phyloP scores from a whole-genome alignment of 164 flowering plant genomes.

The Cinnamomum micranthum region DNA sequence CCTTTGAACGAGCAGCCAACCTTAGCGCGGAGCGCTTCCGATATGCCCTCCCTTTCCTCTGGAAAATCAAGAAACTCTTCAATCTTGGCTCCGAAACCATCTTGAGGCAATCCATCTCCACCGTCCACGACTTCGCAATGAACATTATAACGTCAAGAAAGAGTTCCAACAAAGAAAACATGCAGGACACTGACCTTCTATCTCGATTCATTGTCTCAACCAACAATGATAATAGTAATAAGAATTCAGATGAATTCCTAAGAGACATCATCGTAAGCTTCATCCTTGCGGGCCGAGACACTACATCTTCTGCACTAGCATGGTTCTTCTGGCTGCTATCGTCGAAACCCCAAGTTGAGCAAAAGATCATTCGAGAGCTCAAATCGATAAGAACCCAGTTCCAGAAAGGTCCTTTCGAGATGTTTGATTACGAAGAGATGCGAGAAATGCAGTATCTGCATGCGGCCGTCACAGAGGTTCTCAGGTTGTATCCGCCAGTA shows the following conservation, averaged over 20 bases:
- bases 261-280: slow-evolving; percentile 46
- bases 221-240: background rate
- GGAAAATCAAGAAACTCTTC: slow-evolving; percentile 34
- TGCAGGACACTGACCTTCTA: slow-evolving; percentile 23
- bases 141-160: slow-evolving; percentile 38
- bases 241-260: slow-evolving; percentile 31
- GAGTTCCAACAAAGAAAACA: background rate
- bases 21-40: slow-evolving; percentile 42
- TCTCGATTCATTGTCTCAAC: slow-evolving; percentile 31
- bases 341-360: slow-evolving; percentile 24
- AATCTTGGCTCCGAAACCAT: slow-evolving; percentile 49
- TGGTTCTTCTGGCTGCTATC: slow-evolving; percentile 56
- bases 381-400: slow-evolving; percentile 18
- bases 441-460: slow-evolving; percentile 55
- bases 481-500: slow-evolving; percentile 54
- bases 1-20: slow-evolving; percentile 55
- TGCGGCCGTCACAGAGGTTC: slow-evolving; percentile 44
- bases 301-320: slow-evolving; percentile 37
- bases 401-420: slow-evolving; percentile 10
- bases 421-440: slow-evolving; percentile 31
- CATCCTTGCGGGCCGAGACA: slow-evolving; percentile 52
- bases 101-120: slow-evolving; percentile 30
- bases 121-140: slow-evolving; percentile 48
- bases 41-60: slow-evolving; percentile 25
- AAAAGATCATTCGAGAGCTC: slow-evolving; percentile 32